A percentile compares a stretch with the other conserved stretches of the same genome.
Evolutionary conservation across 139 green algal genomes (phyloP).

Genomic region (Ulvella scutata): DNA sequence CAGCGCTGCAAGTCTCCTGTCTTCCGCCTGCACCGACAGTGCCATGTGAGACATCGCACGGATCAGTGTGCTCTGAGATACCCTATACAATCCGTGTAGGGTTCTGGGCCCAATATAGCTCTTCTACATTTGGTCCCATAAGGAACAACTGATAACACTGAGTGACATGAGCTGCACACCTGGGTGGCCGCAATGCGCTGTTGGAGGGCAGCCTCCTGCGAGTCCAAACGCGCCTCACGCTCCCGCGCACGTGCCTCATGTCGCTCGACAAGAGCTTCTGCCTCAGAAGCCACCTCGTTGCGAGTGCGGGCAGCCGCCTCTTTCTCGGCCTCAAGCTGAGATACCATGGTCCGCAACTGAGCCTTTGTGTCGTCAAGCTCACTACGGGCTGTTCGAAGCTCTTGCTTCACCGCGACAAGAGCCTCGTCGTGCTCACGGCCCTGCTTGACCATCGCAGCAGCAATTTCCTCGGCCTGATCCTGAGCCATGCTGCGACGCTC

Average conservation of each 20-base stretch:
- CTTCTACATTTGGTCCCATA: too few species aligned
- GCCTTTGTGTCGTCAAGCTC: not conserved
- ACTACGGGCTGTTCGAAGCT: not conserved
- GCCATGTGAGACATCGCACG: too few species aligned
- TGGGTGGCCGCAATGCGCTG: not conserved
- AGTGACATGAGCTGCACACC: not conserved
- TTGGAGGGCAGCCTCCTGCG: slow-evolving; percentile 1
- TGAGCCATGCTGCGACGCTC: not conserved
- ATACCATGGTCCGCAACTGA: not conserved
- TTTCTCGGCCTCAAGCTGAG: not conserved
- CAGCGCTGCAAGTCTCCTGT: not conserved
- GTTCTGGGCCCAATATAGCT: too few species aligned
- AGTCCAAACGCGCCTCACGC: not conserved
- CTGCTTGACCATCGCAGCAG: slow-evolving; percentile 1
- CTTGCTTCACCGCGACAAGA: not conserved
- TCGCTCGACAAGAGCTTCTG: not conserved
- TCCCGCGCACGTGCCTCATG: not conserved
- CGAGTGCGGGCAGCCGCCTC: not conserved
- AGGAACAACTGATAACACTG: too few species aligned
- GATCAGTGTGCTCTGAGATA: too few species aligned
- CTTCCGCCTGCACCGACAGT: not conserved
- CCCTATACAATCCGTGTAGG: too few species aligned
- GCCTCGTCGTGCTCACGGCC: slow-evolving; percentile 1
- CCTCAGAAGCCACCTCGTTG: not conserved
- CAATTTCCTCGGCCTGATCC: not conserved